Evolutionary conservation across 306 rosid species (phyloP).

Genomic region (Trifolium fragiferum): DNA sequence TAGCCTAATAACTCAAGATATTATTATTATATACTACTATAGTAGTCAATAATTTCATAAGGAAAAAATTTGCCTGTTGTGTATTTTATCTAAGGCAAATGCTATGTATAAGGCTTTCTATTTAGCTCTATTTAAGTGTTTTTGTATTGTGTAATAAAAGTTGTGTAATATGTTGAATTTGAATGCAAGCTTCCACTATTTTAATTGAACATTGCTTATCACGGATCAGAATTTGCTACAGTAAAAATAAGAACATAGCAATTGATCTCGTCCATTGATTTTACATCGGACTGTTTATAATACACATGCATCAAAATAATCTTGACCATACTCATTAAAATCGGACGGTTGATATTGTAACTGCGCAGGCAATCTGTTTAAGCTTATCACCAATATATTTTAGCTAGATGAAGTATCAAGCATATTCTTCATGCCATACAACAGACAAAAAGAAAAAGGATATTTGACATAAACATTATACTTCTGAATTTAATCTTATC

Average conservation of each 20-base stretch:
- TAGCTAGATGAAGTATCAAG: not conserved
- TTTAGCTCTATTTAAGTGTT: conserved; percentile 2
- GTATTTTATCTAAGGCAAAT: conserved; percentile 32
- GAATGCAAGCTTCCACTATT: conserved; percentile 17
- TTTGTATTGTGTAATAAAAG: not conserved
- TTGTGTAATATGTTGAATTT: conserved; percentile 30
- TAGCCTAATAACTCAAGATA: not conserved
- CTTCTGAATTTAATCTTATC: not conserved
- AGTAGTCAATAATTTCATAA: not conserved
- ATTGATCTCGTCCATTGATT: too few species aligned
- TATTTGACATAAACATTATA: not conserved
- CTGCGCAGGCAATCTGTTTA: too few species aligned
- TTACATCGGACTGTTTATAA: too few species aligned
- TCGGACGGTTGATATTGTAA: too few species aligned
- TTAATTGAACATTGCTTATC: not conserved
- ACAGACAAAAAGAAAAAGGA: not conserved
- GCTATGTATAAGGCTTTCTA: conserved; percentile 34
- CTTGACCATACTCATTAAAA: too few species aligned
- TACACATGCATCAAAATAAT: too few species aligned
- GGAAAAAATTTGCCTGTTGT: conserved; percentile 32
- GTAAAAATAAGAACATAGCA: too few species aligned
- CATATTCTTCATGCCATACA: not conserved
- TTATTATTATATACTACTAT: conserved; percentile 11
- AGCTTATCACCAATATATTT: not conserved
- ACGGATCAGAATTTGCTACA: too few species aligned